Evolutionary conservation across 495 filamentous ascomycete genomes (phyloP).

Genomic region (Daldinia decipiens): DNA sequence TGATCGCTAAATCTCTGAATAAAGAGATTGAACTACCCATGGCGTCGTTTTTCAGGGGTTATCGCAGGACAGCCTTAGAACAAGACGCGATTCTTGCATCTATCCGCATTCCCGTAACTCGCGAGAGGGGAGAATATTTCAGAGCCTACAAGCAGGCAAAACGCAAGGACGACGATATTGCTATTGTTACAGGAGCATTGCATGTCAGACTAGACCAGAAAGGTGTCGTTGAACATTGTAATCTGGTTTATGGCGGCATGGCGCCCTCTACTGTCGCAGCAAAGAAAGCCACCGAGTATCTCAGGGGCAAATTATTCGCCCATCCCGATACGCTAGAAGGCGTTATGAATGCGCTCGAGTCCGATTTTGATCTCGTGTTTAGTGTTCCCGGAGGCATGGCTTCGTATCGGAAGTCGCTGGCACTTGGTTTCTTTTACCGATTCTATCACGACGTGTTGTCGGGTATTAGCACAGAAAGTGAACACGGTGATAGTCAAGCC

Average conservation of each 20-base stretch:
- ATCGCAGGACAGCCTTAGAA: conserved; percentile 84
- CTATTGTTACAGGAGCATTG: conserved; percentile 88
- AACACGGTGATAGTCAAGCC: conserved; percentile 66
- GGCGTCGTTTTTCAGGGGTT: conserved; percentile 91
- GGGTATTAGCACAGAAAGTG: conserved; percentile 53
- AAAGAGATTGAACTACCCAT: conserved; percentile 86
- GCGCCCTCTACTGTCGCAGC: conserved; percentile 86
- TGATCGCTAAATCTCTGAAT: conserved; percentile 78
- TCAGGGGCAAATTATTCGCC: conserved; percentile 81
- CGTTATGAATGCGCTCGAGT: conserved; percentile 83
- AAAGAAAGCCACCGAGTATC: conserved; percentile 73
- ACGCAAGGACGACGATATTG: conserved; percentile 96
- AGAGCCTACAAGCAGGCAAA: conserved; percentile 94
- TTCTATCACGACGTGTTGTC: conserved; percentile 78
- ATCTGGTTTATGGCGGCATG: conserved; percentile 91
- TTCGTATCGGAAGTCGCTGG: conserved; percentile 90
- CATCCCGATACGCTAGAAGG: conserved; percentile 85
- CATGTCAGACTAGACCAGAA: conserved; percentile 72
- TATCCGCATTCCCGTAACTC: conserved; percentile 82
- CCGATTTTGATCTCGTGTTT: conserved; percentile 86
- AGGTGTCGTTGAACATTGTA: conserved; percentile 73
- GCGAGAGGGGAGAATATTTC: conserved; percentile 73
- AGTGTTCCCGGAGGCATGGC: conserved; percentile 96
- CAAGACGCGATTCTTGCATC: conserved; percentile 84
- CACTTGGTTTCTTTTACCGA: conserved; percentile 87